Conservation (phyloP, 2,329 filamentous ascomycete species). For the Trichoderma simmonsii region DNA sequence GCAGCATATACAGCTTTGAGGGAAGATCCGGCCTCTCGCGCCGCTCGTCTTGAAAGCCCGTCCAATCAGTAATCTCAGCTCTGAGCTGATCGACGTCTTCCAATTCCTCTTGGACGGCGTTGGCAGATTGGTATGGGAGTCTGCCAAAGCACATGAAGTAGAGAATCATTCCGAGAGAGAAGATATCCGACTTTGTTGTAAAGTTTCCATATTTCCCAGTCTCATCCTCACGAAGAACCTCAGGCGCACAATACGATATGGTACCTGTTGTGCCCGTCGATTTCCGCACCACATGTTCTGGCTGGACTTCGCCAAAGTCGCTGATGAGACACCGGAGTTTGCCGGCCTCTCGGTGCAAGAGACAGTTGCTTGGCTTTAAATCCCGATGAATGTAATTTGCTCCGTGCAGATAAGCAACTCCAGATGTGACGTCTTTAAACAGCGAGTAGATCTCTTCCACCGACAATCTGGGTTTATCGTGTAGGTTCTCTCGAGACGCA, state of each 20-base stretch:
- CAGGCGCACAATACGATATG: constrained; percentile 95
- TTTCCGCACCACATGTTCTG: constrained; percentile 73
- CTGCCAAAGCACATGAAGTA: constrained; percentile 96
- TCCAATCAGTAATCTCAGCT: constrained; percentile 82
- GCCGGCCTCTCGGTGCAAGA: constrained; percentile 73
- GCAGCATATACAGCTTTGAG: constrained; percentile 76
- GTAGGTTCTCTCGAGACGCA: constrained; percentile 48
- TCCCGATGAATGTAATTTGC: constrained; percentile 96
- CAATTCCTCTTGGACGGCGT: constrained; percentile 82
- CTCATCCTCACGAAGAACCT: constrained; percentile 71
- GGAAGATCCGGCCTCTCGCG: constrained; percentile 78
- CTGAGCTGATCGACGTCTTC: constrained; percentile 85
- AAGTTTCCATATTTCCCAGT: constrained; percentile 84
- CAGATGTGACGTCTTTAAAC: constrained; percentile 92
- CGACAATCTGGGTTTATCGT: constrained; percentile 45
- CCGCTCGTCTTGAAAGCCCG: constrained; percentile 77
- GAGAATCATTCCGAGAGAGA: constrained; percentile 95
- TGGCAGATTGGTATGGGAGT: constrained; percentile 80
- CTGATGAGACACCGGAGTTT: constrained; percentile 82
- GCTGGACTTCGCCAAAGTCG: constrained; percentile 96
- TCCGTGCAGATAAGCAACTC: constrained; percentile 81
- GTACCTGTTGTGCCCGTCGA: constrained; percentile 94
- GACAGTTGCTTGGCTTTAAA: constrained; percentile 92
- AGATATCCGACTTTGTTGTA: constrained; percentile 96
- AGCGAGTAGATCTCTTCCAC: constrained; percentile 97